phyloP scores from a whole-genome alignment of 1,139 yeast genomes.

The Geotrichum carabidarum region DNA sequence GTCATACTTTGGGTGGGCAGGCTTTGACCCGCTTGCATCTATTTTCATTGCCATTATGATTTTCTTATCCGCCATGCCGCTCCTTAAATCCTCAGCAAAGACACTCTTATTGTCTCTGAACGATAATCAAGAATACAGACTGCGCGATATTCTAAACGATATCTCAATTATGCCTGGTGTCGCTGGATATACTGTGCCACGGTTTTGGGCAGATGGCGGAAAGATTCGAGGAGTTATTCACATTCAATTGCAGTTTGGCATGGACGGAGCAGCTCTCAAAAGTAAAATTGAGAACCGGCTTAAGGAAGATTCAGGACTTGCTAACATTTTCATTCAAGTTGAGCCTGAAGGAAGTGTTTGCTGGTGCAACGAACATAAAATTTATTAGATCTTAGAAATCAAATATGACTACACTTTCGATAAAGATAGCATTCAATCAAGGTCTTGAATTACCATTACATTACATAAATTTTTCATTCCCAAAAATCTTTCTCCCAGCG shows the following conservation, averaged over 20 bases:
- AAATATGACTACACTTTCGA: background rate
- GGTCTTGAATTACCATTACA: background rate
- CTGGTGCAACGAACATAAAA: slow-evolving; percentile 32
- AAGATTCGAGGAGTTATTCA: slow-evolving; percentile 49
- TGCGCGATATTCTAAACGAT: slow-evolving; percentile 62
- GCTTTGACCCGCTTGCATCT: slow-evolving; percentile 90
- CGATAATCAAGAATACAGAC: slow-evolving; percentile 51
- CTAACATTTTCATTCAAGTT: slow-evolving; percentile 39
- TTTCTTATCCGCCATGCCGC: slow-evolving; percentile 74
- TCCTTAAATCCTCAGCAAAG: slow-evolving; percentile 73
- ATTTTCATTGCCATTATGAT: slow-evolving; percentile 78
- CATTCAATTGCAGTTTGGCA: slow-evolving; percentile 63
- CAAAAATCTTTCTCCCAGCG: background rate
- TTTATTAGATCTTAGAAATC: background rate
- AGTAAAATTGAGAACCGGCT: slow-evolving; percentile 52
- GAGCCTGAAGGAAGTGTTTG: slow-evolving; percentile 37
- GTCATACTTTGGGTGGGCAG: slow-evolving; percentile 45
- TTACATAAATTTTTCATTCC: background rate
- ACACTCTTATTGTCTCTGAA: slow-evolving; percentile 62
- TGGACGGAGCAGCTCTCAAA: slow-evolving; percentile 57
- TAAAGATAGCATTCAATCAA: background rate
- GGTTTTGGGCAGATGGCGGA: slow-evolving; percentile 76
- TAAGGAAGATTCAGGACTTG: slow-evolving; percentile 32
- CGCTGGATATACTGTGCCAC: slow-evolving; percentile 76
- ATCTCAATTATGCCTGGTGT: slow-evolving; percentile 71